phyloP scores from a whole-genome alignment of 164 flowering plant species.

The Aristolochia californica region DNA sequence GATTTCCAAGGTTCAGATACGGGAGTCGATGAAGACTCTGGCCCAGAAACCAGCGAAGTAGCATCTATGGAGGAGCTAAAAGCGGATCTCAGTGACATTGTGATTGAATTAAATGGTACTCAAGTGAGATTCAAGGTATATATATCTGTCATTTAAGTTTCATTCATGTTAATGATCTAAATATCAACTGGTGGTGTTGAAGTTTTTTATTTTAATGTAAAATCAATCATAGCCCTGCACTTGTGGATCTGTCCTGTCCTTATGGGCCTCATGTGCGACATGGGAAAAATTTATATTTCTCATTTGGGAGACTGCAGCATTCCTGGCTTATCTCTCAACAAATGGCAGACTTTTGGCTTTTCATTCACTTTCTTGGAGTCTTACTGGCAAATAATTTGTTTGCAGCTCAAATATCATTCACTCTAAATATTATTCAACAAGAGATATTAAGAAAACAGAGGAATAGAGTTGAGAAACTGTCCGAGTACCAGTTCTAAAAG shows the following conservation, averaged over 20 bases:
- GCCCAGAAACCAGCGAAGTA: slow-evolving; percentile 18
- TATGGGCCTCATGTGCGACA: neutral
- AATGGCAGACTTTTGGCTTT: neutral
- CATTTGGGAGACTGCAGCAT: neutral
- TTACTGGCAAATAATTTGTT: too few species aligned
- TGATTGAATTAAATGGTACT: slow-evolving; percentile 38
- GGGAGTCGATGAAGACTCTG: slow-evolving; percentile 37
- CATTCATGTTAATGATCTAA: neutral
- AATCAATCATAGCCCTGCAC: neutral
- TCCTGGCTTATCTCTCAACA: neutral
- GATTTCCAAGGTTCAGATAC: slow-evolving; percentile 36
- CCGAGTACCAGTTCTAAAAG: too few species aligned
- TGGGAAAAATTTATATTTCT: neutral
- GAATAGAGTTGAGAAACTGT: too few species aligned
- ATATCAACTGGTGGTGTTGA: neutral
- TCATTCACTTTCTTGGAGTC: too few species aligned
- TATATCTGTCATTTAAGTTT: neutral
- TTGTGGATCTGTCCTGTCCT: neutral
- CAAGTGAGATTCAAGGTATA: slow-evolving; percentile 58
- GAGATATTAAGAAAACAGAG: too few species aligned
- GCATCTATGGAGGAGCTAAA: slow-evolving; percentile 17
- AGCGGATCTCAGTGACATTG: slow-evolving; percentile 31
- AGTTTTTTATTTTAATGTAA: neutral
- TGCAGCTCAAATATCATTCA: too few species aligned
- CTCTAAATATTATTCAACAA: too few species aligned